Evolutionary conservation across 2,329 filamentous ascomycete genomes (phyloP).

Genomic region (Tothia fuscella): DNA sequence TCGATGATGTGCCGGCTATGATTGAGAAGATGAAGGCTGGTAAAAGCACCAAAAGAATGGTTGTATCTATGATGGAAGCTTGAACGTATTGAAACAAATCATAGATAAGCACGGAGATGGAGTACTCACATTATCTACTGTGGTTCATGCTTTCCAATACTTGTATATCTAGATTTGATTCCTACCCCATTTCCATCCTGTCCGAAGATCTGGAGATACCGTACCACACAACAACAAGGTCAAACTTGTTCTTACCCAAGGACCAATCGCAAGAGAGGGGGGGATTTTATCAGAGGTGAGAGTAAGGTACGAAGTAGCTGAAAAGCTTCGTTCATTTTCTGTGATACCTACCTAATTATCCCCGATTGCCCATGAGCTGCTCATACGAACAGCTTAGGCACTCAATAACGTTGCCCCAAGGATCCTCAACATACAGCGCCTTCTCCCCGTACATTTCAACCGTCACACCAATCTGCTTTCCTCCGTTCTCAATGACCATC

Average conservation of each 20-base stretch:
- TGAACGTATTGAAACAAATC: not conserved
- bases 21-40: constrained; percentile 20
- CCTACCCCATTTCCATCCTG: too few relatives aligned
- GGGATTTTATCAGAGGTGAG: too few relatives aligned
- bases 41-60: constrained; percentile 21
- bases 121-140: too few relatives aligned
- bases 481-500: constrained; percentile 18
- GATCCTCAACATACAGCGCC: constrained; percentile 19
- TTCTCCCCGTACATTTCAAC: constrained; percentile 14
- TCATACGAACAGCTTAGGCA: constrained; percentile 17
- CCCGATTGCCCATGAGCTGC: constrained; percentile 16
- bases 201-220: too few relatives aligned
- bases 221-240: too few relatives aligned
- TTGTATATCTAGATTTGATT: too few relatives aligned
- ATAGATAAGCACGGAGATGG: too few relatives aligned
- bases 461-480: constrained; percentile 20
- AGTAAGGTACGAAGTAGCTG: not conserved
- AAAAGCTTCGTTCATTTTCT: not conserved
- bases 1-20: constrained; percentile 24
- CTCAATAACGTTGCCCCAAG: constrained; percentile 22
- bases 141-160: too few relatives aligned
- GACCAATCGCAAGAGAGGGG: too few relatives aligned
- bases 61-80: constrained; percentile 22
- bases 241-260: too few relatives aligned
- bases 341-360: not conserved